These are phyloP conservation scores for Tylopilus cervinicoccineus DNA, from an alignment of 768 basidiomycete species.

Conservation along the genomic window DNA sequence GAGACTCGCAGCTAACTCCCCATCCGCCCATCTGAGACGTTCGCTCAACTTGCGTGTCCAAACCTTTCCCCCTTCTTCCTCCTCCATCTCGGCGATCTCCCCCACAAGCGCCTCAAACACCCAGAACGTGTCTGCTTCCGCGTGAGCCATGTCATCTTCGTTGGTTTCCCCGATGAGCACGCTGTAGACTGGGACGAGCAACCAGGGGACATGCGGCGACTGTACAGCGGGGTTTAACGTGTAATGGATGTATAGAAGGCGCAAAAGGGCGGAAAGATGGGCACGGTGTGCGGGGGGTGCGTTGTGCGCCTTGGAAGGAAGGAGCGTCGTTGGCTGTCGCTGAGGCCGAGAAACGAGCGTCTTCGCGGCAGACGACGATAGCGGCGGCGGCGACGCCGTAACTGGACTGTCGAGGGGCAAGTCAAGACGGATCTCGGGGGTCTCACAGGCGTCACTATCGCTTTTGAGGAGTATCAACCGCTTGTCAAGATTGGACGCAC, in stretches of 20 bases:
- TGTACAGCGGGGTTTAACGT: conserved; percentile 68
- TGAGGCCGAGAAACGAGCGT: conserved; percentile 24
- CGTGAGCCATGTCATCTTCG: conserved; percentile 55
- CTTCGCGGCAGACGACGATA: conserved; percentile 34
- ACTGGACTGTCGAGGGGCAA: conserved; percentile 18
- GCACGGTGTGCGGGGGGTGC: conserved; percentile 49
- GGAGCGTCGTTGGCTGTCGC: conserved; percentile 39
- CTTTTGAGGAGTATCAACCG: conserved; percentile 46
- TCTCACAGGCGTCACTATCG: conserved; percentile 15
- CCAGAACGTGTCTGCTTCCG: conserved; percentile 83
- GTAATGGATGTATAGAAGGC: conserved; percentile 68
- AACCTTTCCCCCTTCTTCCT: conserved; percentile 53
- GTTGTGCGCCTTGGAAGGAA: conserved; percentile 43
- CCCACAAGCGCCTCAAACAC: conserved; percentile 69
- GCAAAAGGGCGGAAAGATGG: conserved; percentile 61
- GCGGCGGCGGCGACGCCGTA: neutral
- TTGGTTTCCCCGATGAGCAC: conserved; percentile 60
- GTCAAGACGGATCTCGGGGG: conserved; percentile 42
- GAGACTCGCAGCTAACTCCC: conserved; percentile 54
- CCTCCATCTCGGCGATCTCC: conserved; percentile 72
- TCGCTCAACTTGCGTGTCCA: conserved; percentile 67
- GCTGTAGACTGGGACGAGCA: conserved; percentile 67
- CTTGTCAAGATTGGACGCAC: conserved; percentile 49
- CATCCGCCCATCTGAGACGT: conserved; percentile 57
- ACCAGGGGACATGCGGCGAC: conserved; percentile 63